These are phyloP conservation scores for Physcomitrellopsis africana DNA, from an alignment of 225 moss, liverwort and hornwort species.

Conservation along the genomic window DNA sequence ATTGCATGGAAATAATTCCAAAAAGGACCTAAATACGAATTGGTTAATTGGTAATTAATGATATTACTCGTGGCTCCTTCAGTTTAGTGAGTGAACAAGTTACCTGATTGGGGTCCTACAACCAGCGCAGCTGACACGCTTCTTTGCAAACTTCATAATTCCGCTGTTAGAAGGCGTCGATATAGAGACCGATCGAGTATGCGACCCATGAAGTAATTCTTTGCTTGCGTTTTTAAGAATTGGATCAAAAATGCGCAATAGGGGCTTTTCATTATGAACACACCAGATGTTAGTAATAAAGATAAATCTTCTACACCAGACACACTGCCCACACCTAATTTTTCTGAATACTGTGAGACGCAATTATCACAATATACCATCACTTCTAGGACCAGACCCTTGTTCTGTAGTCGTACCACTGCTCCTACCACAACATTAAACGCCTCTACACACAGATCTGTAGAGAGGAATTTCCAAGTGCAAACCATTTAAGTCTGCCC, in stretches of 20 bases:
- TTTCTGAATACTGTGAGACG: constrained; percentile 1
- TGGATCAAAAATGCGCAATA: constrained; percentile 93
- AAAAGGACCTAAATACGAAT: constrained; percentile 9
- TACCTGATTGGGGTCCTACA: constrained; percentile 91
- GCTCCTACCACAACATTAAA: constrained; percentile 16
- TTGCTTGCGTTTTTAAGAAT: constrained; percentile 96
- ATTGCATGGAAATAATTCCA: constrained; percentile 12
- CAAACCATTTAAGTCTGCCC: background rate
- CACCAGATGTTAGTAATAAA: constrained; percentile 18
- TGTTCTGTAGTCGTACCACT: background rate
- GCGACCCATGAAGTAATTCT: constrained; percentile 92
- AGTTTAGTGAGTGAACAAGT: background rate
- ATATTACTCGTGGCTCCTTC: background rate
- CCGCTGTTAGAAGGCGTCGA: constrained; percentile 95
- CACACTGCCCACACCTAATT: background rate
- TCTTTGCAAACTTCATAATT: constrained; percentile 98
- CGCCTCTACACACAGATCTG: background rate
- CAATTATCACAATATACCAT: background rate
- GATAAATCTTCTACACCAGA: background rate
- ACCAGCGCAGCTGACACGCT: constrained; percentile 85
- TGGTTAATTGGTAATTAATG: background rate
- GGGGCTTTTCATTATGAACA: constrained; percentile 56
- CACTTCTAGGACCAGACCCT: background rate
- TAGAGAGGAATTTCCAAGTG: background rate
- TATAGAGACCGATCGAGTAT: constrained; percentile 95